Conservation (phyloP, 306 rosid species). For the Nissolia schottii region DNA sequence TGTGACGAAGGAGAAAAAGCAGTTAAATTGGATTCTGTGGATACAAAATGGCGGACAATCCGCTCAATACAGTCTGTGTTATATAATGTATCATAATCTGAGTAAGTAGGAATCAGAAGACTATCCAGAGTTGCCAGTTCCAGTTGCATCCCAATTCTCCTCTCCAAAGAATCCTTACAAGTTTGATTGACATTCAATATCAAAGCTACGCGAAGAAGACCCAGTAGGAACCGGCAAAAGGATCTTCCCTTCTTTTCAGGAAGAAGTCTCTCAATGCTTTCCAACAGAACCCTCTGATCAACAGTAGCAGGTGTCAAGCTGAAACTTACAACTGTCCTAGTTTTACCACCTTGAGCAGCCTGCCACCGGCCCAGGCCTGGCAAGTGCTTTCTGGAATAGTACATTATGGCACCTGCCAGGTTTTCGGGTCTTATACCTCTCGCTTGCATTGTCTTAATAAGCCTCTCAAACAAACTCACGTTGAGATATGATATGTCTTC, state of each 20-base stretch:
- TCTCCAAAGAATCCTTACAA: slow-evolving; percentile 69
- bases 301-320: slow-evolving; percentile 69
- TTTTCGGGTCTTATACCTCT: slow-evolving; percentile 83
- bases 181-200: slow-evolving; percentile 59
- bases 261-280: slow-evolving; percentile 76
- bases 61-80: slow-evolving; percentile 68
- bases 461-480: slow-evolving; percentile 70
- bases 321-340: slow-evolving; percentile 70
- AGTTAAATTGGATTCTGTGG: slow-evolving; percentile 44
- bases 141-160: slow-evolving; percentile 87
- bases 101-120: slow-evolving; percentile 79
- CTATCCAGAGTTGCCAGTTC: slow-evolving; percentile 84
- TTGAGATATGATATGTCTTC: slow-evolving; percentile 90
- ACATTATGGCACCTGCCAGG: slow-evolving; percentile 74
- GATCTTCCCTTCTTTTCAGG: slow-evolving; percentile 80
- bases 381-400: slow-evolving; percentile 79
- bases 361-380: slow-evolving; percentile 95
- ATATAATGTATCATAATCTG: slow-evolving; percentile 78
- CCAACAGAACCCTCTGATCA: slow-evolving; percentile 74
- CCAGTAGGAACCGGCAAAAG: slow-evolving; percentile 78
- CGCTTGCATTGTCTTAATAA: slow-evolving; percentile 74
- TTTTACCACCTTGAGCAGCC: slow-evolving; percentile 56
- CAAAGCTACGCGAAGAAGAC: slow-evolving; percentile 87
- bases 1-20: slow-evolving; percentile 67
- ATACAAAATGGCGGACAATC: slow-evolving; percentile 59